Conservation (phyloP, 2,329 filamentous ascomycete genomes). For the Aspergillus costaricaensis region DNA sequence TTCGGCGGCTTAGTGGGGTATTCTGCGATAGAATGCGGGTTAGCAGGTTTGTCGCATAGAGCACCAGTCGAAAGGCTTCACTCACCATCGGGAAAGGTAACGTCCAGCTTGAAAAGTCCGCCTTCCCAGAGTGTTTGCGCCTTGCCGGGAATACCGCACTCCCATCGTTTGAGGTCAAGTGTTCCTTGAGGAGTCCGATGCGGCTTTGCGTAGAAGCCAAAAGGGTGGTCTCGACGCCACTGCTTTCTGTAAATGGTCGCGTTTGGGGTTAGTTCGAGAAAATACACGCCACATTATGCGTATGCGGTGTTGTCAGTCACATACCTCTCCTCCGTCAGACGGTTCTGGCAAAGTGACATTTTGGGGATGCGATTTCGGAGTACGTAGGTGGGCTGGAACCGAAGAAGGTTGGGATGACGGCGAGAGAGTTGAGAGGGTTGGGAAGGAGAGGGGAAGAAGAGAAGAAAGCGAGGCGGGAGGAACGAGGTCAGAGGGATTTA, state of each 20-base stretch:
- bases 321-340: constrained; percentile 85
- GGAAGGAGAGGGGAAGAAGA: neutral
- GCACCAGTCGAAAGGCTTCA: constrained; percentile 15
- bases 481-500: neutral
- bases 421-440: neutral
- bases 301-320: constrained; percentile 27
- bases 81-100: constrained; percentile 90
- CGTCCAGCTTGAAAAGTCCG: constrained; percentile 92
- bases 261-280: constrained; percentile 16
- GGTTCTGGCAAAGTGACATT: constrained; percentile 88
- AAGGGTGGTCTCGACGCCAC: constrained; percentile 95
- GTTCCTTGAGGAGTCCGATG: constrained; percentile 75
- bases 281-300: neutral
- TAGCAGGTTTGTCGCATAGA: constrained; percentile 15
- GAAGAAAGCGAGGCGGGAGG: constrained; percentile 4
- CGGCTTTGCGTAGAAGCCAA: constrained; percentile 94
- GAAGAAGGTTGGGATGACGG: neutral
- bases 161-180: constrained; percentile 92
- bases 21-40: constrained; percentile 56
- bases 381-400: neutral
- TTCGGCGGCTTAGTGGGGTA: constrained; percentile 99
- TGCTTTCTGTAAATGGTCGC: constrained; percentile 67
- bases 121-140: constrained; percentile 97
- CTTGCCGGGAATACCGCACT: constrained; percentile 94
- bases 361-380: constrained; percentile 57